Percentiles rank a stretch among this genome's conserved stretches.
These are phyloP conservation scores for Silene uniflora DNA, from an alignment of 148 eudicot species.

Conservation along the genomic window DNA sequence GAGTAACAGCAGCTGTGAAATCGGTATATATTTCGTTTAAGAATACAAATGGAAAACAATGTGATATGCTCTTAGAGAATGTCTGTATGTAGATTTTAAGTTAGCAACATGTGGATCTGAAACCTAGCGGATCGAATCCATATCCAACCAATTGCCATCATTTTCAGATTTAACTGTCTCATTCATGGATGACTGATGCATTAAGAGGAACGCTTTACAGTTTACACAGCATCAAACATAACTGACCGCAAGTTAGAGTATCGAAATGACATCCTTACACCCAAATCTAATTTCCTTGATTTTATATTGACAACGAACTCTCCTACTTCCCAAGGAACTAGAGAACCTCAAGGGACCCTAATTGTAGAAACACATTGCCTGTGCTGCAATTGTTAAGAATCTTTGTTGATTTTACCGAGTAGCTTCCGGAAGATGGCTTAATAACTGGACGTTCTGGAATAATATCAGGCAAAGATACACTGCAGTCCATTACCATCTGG, in stretches of 20 bases:
- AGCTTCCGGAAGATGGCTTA: slow-evolving; percentile 1
- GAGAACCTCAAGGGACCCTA: slow-evolving; percentile 5
- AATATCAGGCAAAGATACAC: background rate
- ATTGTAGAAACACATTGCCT: background rate
- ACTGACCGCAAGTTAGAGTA: background rate
- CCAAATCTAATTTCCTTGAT: slow-evolving; percentile 3
- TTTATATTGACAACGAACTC: slow-evolving; percentile 14
- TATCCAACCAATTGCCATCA: background rate
- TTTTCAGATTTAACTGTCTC: background rate
- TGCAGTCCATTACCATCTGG: slow-evolving; percentile 2
- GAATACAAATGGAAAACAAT: too few species aligned
- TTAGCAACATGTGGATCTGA: too few species aligned
- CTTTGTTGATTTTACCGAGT: slow-evolving; percentile 11
- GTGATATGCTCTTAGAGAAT: too few species aligned
- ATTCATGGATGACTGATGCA: background rate
- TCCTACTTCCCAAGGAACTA: slow-evolving; percentile 11
- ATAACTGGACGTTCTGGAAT: slow-evolving; percentile 16
- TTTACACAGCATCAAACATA: background rate
- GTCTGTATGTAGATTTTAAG: too few species aligned
- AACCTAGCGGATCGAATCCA: too few species aligned
- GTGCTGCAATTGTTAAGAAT: slow-evolving; percentile 13
- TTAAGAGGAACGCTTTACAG: slow-evolving; percentile 3
- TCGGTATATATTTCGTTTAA: too few species aligned
- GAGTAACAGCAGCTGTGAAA: too few species aligned
- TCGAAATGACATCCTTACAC: background rate